Percentiles rank a stretch among this genome's conserved stretches.
These are phyloP conservation scores for Iris pallida DNA, from an alignment of 116 monocot species.

Conservation along the genomic window DNA sequence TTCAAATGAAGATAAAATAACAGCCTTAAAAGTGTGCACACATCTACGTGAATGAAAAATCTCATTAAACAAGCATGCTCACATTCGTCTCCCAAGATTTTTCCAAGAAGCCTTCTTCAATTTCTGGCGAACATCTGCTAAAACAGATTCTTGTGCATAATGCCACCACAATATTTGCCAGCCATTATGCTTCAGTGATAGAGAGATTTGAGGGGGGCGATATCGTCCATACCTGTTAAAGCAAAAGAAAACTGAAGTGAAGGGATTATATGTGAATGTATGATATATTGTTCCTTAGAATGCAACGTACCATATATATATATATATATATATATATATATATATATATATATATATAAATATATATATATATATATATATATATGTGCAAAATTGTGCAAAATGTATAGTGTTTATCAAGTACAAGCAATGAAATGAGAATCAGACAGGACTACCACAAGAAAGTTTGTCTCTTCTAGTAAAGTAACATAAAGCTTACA, in stretches of 20 bases:
- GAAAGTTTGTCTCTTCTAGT: no score
- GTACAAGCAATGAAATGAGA: no score
- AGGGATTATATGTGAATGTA: background rate
- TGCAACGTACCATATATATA: no score
- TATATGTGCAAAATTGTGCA: no score
- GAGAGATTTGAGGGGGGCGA: constrained; percentile 51
- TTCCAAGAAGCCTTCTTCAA: constrained; percentile 76
- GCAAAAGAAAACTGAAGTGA: constrained; percentile 3
- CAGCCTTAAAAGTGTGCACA: background rate
- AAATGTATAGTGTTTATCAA: no score
- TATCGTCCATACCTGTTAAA: constrained; percentile 86
- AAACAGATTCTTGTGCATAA: constrained; percentile 75
- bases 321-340: no score
- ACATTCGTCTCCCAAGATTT: constrained; percentile 68
- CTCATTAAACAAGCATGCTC: constrained; percentile 14
- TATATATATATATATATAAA: no score
- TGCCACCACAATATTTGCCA: constrained; percentile 95
- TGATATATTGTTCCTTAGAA: no score
- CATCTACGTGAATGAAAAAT: background rate
- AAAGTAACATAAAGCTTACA: no score
- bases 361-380: no score
- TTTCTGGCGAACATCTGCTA: constrained; percentile 73
- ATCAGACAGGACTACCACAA: no score
- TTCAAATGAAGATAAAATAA: background rate
- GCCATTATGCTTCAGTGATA: constrained; percentile 49